Evolutionary conservation across 192 early-diverging fungal genomes (phyloP).

Genomic region (Coemansia sp.): DNA sequence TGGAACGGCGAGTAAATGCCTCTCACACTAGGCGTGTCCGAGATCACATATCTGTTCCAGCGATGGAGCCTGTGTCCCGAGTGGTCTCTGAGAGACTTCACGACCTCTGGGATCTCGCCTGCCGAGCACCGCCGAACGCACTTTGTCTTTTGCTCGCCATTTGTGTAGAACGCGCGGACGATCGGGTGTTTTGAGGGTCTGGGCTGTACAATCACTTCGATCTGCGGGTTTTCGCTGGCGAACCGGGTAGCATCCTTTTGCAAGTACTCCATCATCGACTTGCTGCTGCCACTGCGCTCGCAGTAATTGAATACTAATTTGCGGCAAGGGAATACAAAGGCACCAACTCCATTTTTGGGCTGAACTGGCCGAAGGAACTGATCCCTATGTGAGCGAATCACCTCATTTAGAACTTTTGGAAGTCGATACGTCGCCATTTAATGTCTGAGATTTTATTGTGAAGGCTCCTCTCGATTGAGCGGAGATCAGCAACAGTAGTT

Average conservation of each 20-base stretch:
- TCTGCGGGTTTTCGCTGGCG: conserved; percentile 75
- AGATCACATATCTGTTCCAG: conserved; percentile 74
- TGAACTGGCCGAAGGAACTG: conserved; percentile 34
- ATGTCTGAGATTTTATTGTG: neutral
- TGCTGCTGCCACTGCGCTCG: conserved; percentile 79
- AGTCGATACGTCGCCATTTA: conserved; percentile 46
- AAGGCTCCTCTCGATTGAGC: neutral
- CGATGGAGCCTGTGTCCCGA: conserved; percentile 64
- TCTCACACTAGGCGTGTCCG: conserved; percentile 76
- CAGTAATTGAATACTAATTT: conserved; percentile 84
- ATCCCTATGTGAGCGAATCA: conserved; percentile 38
- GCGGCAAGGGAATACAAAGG: conserved; percentile 75
- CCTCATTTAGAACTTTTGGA: conserved; percentile 45
- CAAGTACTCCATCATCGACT: conserved; percentile 77
- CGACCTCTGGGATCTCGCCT: conserved; percentile 66
- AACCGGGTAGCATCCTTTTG: conserved; percentile 63
- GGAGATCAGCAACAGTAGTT: neutral
- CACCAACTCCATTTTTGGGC: conserved; percentile 72
- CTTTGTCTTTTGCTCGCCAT: conserved; percentile 58
- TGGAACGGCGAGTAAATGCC: conserved; percentile 88
- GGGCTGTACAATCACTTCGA: conserved; percentile 77
- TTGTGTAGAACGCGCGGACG: conserved; percentile 71
- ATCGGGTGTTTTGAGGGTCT: conserved; percentile 75
- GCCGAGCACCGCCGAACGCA: conserved; percentile 67
- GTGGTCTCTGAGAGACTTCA: conserved; percentile 67